Evolutionary conservation across 2,329 filamentous ascomycete species (phyloP).

Genomic region (Alternaria gansuensis): DNA sequence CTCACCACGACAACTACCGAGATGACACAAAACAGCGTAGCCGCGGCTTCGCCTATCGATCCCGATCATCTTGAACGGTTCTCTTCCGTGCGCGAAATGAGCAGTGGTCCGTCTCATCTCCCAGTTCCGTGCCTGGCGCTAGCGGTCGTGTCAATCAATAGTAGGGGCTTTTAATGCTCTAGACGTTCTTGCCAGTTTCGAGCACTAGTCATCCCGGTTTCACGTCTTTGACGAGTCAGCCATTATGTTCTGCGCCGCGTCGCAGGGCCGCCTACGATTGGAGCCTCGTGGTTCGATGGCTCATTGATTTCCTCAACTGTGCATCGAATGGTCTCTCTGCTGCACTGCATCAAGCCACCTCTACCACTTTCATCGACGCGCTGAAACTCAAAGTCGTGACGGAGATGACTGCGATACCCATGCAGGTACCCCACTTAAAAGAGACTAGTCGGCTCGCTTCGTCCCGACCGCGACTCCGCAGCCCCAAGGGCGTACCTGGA

Average conservation of each 20-base stretch:
- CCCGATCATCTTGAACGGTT: constrained; percentile 1
- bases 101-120: constrained; percentile 12
- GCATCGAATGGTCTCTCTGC: background rate
- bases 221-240: background rate
- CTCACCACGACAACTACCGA: constrained; percentile 1
- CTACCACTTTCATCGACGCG: background rate
- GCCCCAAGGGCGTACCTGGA: constrained; percentile 5
- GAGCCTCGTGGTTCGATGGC: background rate
- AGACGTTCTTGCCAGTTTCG: constrained; percentile 3
- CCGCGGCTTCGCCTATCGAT: constrained; percentile 10
- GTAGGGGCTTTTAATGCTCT: constrained; percentile 1
- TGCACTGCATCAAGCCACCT: constrained; percentile 1
- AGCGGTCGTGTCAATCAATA: background rate
- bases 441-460: constrained; percentile 17
- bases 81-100: constrained; percentile 9
- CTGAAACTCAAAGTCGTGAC: constrained; percentile 14
- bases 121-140: constrained; percentile 14
- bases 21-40: constrained; percentile 1
- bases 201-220: background rate
- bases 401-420: constrained; percentile 12
- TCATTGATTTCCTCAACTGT: background rate
- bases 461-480: constrained; percentile 9
- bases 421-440: constrained; percentile 6
- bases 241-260: background rate
- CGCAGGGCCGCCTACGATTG: background rate